Conservation (phyloP, 2,329 filamentous ascomycete genomes). For the Arthrinium puccinioides region DNA sequence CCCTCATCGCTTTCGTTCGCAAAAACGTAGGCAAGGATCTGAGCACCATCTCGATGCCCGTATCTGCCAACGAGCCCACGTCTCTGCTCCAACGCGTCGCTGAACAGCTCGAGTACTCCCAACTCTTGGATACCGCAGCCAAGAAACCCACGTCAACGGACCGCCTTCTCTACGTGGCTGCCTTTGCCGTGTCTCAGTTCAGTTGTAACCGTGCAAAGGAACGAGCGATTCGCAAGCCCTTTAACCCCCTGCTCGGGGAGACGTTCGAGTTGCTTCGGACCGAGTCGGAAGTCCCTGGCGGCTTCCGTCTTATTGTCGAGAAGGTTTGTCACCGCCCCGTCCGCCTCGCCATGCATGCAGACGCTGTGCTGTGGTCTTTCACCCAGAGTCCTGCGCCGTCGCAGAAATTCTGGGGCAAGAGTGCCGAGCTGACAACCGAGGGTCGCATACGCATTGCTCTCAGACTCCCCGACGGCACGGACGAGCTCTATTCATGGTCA, state of each 20-base stretch:
- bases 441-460: constrained; percentile 75
- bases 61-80: constrained; percentile 88
- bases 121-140: constrained; percentile 71
- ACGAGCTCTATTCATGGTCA: constrained; percentile 84
- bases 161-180: constrained; percentile 75
- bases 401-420: constrained; percentile 28
- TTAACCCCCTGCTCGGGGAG: constrained; percentile 94
- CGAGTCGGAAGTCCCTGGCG: constrained; percentile 62
- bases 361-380: constrained; percentile 78
- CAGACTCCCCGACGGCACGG: constrained; percentile 54
- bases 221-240: constrained; percentile 88
- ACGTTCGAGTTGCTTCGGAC: constrained; percentile 89
- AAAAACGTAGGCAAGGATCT: constrained; percentile 98
- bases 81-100: constrained; percentile 83
- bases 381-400: constrained; percentile 74
- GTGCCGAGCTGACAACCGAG: constrained; percentile 87
- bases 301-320: constrained; percentile 87
- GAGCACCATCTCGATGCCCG: constrained; percentile 94
- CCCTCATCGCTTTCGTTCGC: constrained; percentile 84
- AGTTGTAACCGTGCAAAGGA: constrained; percentile 80
- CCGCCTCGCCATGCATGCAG: constrained; percentile 86
- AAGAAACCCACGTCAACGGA: constrained; percentile 54
- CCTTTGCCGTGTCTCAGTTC: constrained; percentile 85
- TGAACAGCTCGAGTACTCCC: constrained; percentile 86
- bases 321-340: constrained; percentile 93